phyloP scores from a whole-genome alignment of 2,329 filamentous ascomycete species.

The Plenodomus lindquistii region DNA sequence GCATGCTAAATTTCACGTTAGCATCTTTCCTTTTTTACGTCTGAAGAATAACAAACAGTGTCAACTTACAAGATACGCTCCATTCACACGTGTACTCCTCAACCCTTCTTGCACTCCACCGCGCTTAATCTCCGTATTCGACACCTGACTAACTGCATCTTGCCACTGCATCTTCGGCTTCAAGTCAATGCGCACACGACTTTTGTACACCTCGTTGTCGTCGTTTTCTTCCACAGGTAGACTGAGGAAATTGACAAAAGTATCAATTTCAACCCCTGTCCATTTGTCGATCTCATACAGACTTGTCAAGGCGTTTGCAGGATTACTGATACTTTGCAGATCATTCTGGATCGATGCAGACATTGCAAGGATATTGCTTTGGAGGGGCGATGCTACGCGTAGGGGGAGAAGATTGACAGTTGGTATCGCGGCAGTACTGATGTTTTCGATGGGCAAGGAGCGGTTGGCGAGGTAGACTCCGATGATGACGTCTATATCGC shows the following conservation, averaged over 20 bases:
- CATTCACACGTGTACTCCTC: conserved; percentile 23
- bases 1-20: conserved; percentile 49
- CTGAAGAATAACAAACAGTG: conserved; percentile 3
- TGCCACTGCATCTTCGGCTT: conserved; percentile 17
- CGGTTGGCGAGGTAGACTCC: conserved; percentile 87
- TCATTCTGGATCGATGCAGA: conserved; percentile 70
- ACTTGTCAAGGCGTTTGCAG: conserved; percentile 61
- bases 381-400: conserved; percentile 51
- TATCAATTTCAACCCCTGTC: conserved; percentile 72
- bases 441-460: conserved; percentile 54
- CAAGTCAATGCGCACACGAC: conserved; percentile 19
- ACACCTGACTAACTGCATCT: conserved; percentile 22
- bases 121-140: conserved; percentile 2
- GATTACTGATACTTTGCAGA: conserved; percentile 62
- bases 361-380: conserved; percentile 49
- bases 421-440: conserved; percentile 62
- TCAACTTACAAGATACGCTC: conserved; percentile 48
- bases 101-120: conserved; percentile 25
- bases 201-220: not conserved
- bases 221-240: conserved; percentile 48
- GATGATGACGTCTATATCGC: conserved; percentile 59
- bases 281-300: conserved; percentile 74
- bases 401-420: conserved; percentile 81
- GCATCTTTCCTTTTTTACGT: conserved; percentile 54
- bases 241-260: conserved; percentile 81